phyloP scores from a whole-genome alignment of 2,329 filamentous ascomycete genomes.

The Hypoxylon sp. region DNA sequence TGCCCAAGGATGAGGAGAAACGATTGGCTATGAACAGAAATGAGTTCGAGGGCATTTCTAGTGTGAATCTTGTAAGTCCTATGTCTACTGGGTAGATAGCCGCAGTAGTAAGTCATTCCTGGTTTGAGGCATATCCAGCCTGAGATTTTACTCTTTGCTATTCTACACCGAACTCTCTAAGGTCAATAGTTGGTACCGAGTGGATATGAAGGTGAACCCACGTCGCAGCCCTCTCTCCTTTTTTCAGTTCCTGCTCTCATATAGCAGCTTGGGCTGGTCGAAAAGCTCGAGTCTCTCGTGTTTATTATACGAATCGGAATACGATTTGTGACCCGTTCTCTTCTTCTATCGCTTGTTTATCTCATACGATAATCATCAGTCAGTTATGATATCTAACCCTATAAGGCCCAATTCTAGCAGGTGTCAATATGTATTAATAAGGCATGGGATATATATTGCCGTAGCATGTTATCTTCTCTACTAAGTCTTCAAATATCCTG shows the following conservation, averaged over 20 bases:
- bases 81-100: too few relatives aligned
- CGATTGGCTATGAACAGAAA: neutral
- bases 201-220: constrained; percentile 10
- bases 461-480: neutral
- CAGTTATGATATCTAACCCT: neutral
- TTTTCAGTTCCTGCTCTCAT: neutral
- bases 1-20: neutral
- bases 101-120: too few relatives aligned
- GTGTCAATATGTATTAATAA: constrained; percentile 11
- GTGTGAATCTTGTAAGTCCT: neutral
- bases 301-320: neutral
- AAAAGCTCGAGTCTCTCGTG: neutral
- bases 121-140: too few relatives aligned
- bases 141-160: too few relatives aligned
- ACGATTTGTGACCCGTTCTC: neutral
- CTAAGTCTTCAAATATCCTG: neutral
- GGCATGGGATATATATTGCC: constrained; percentile 4
- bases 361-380: neutral
- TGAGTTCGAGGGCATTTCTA: neutral
- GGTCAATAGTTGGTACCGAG: neutral
- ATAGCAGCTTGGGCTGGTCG: neutral
- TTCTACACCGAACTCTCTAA: too few relatives aligned
- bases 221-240: neutral
- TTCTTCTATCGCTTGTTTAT: neutral
- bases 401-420: constrained; percentile 8